Percentiles rank a stretch among this genome's conserved stretches.
These are phyloP conservation scores for Lichtheimia ornata DNA, from an alignment of 371 early-diverging fungal genomes.

Conservation along the genomic window DNA sequence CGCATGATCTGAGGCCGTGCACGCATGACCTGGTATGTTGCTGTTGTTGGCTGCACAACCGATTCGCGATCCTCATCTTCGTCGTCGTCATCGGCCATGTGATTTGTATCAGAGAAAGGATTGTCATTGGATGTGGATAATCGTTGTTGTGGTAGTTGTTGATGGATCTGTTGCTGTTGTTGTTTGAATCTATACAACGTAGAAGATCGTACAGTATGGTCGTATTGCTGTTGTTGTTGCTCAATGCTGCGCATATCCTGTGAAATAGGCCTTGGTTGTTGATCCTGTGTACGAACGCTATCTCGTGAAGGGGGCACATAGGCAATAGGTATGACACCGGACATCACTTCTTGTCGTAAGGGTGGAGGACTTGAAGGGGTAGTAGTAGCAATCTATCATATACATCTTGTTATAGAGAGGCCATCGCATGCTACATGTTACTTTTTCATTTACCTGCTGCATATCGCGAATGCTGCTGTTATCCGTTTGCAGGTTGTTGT, in stretches of 20 bases:
- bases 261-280: slow-evolving; percentile 5
- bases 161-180: neutral
- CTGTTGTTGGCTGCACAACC: slow-evolving; percentile 15
- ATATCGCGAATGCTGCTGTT: neutral
- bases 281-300: slow-evolving; percentile 2
- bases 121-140: slow-evolving; percentile 3
- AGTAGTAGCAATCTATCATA: too few species aligned
- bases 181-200: neutral
- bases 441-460: slow-evolving; percentile 1
- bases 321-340: slow-evolving; percentile 51
- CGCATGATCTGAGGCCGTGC: slow-evolving; percentile 51
- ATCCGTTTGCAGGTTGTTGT: neutral
- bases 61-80: slow-evolving; percentile 27
- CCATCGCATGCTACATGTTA: too few species aligned
- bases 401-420: too few species aligned
- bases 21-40: slow-evolving; percentile 42
- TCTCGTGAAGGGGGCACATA: slow-evolving; percentile 44
- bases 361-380: too few species aligned
- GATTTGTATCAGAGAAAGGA: slow-evolving; percentile 17
- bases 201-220: slow-evolving; percentile 6
- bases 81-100: slow-evolving; percentile 2
- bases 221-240: slow-evolving; percentile 16
- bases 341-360: slow-evolving; percentile 22
- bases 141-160: neutral
- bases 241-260: slow-evolving; percentile 1